These are phyloP conservation scores for Dryas alaskensis DNA, from an alignment of 306 rosid species.

Conservation along the genomic window DNA sequence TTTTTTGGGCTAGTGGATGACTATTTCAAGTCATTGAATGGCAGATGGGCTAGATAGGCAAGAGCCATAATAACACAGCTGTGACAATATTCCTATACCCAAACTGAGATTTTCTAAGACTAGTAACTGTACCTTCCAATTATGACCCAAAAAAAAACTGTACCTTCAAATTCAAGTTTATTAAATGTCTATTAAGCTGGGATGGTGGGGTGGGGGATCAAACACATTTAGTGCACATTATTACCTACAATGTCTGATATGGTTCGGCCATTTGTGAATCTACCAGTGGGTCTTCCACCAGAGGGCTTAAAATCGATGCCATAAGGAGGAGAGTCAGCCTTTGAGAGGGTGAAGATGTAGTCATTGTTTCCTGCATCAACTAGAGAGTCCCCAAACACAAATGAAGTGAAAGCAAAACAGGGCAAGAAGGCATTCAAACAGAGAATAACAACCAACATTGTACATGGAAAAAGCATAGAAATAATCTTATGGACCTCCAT, in stretches of 20 bases:
- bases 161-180: neutral
- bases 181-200: neutral
- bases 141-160: neutral
- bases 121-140: neutral
- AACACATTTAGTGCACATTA: neutral
- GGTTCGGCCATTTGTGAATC: conserved; percentile 56
- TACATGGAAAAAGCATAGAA: neutral
- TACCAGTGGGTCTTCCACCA: conserved; percentile 47
- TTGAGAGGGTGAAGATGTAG: conserved; percentile 54
- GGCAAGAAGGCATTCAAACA: neutral
- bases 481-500: conserved; percentile 18
- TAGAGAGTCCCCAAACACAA: conserved; percentile 56
- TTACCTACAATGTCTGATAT: conserved; percentile 47
- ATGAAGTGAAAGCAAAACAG: conserved; percentile 33
- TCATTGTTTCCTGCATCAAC: conserved; percentile 57
- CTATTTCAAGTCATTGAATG: too few relatives aligned
- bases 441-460: neutral
- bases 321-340: conserved; percentile 47
- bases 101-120: neutral
- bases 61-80: neutral
- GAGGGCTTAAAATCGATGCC: conserved; percentile 55
- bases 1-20: too few relatives aligned
- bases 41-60: too few relatives aligned
- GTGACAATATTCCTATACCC: neutral
- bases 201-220: neutral